Base-by-base conservation (phyloP, 75 land plant genomes). In the Cryptomeria japonica region DNA sequence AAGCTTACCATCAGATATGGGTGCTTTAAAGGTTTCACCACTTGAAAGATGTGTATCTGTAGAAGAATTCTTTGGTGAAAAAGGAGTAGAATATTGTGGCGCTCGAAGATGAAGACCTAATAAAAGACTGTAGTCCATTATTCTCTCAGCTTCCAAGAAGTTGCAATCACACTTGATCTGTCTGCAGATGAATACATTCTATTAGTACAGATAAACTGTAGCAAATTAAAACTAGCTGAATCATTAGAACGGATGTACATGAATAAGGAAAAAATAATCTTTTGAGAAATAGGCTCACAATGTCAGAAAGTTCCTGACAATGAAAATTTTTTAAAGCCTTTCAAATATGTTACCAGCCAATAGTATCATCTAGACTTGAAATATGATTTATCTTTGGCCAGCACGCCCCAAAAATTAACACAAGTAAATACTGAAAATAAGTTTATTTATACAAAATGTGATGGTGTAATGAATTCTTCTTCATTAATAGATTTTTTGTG, bases 121-220 rank as follows among this genome's bases (percentile, higher is more conserved):
- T 79, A 96, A 76, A 86, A 96, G 93, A 90, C 97, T 96, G 79
- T 96, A 96, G 83, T 96, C 97, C 97, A 96, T 96, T 3, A 96
- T 96, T 61, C 94, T 91, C 89, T 94, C 96, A 14, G 89, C 87
- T 87, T 95, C 97, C 83, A 96, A 88, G 75, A 95, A 94, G 53
- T 94, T 92, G 86, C 93, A 93, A 78, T 96, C 97, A 49, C 88
- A 87, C 84, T 96, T 93, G 0, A 96, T 90, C 91, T 96, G 97
- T 87, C 97, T 96, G 94, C 86, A 51, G 38, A 49, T 55, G 68
- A 31, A 51, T 36, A 55, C 42, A 85, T 36, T 85, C 25, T 37
- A 85, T 85, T 14, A 85, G 64, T 53, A 85, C 22, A 36, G 86
- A 55, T 22, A 22, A 42, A 82, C 1, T 28, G 70, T 22, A 10